Base-by-base conservation (phyloP, 352 stramenopile genomes). In the Aphanomyces cochlioides region DNA sequence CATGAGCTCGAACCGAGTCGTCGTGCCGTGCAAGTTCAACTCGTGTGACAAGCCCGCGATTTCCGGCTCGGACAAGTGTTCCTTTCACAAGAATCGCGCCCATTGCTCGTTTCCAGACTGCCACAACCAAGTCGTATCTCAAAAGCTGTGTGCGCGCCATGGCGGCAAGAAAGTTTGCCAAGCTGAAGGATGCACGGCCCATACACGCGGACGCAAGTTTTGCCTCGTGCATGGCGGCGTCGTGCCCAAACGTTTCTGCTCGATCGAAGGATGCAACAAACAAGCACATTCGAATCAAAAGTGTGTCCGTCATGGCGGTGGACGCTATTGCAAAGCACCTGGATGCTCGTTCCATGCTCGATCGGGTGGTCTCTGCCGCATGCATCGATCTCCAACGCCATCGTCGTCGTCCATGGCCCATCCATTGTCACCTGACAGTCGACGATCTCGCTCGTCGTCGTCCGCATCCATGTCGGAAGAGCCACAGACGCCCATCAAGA, bases 21-120 rank as follows among this genome's bases (percentile, higher is more conserved):
- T 15, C 7, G 15, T 28, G 19, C n/a, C 45, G 59, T 93, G 85
- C 72, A 78, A 79, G 69, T 93, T 93, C 70, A 93, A 93, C 54
- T 82, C 90, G 73, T 93, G 85, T 71, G 83, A 89, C 65, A 90
- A 89, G 73, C 73, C 84, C 36, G 79, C 82, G 5, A 77, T 89
- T 56, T 79, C 90, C 64, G 83, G 82, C 76, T 89, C 81, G 8
- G 78, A 76, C 79, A 90, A 90, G 72, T 70, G 64, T 43, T 54
- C 28, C 5, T 70, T 70, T 36, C 64, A 70, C 40, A 70, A 70
- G 64, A 70, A 70, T 37, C 64, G 64, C 36, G 28, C 53, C 40
- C 53, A 61, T 21, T 70, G 64, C 39, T 63, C 7, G 15, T 54
- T 61, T 50, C 3, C 53, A 12, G 64, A 38, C 54, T 70, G 64